Base-by-base conservation (phyloP, 768 basidiomycete genomes). In the Lactifluus echinatus region DNA sequence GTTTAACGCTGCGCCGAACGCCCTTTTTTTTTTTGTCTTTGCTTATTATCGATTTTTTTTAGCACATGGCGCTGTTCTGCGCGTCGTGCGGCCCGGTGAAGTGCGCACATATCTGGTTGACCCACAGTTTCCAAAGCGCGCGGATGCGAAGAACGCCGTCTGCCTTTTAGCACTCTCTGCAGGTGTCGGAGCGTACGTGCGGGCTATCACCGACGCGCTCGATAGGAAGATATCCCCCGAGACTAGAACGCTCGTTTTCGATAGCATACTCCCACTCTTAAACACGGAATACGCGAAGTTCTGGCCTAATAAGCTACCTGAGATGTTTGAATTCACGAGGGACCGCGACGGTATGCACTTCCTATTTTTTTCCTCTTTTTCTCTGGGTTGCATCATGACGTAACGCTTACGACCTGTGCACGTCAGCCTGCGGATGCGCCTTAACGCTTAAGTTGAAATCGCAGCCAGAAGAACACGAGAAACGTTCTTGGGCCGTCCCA, bases 121-220 rank as follows among this genome's bases (percentile, higher is more conserved):
- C n/a, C 72, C 81, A 0, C 72, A 73, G 15, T 87, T 87, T 61
- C 62, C 73, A 2, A 84, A 79, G 63, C 80, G 80, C 3, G 69
- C 71, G 0, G 85, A 88, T 51, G 86, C 85, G n/a, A 86, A 84
- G 67, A 74, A 76, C 0, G 87, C 86, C 0, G 87, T 80, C 2
- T 81, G 78, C 57, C 68, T 89, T 23, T 71, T 80, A 15, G 87
- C 85, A 0, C 78, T 88, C 66, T 80, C 83, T 2, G 76, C 81
- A 59, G 82, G 82, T 8, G 71, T 83, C 10, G 82, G 81, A 5
- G 68, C 74, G 21, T 82, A 82, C 61, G 77, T 85, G 43, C 80
- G 78, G 17, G 66, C 68, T 4, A 66, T 82, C 33, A 68, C 69
- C 17, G 68, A 69, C 11, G 72, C 70, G 17, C 62, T 77, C 7